A percentile compares a stretch with the other conserved stretches of the same genome.
Evolutionary conservation across 805 yeast genomes (phyloP).

Genomic region (Starmera pachycereana): DNA sequence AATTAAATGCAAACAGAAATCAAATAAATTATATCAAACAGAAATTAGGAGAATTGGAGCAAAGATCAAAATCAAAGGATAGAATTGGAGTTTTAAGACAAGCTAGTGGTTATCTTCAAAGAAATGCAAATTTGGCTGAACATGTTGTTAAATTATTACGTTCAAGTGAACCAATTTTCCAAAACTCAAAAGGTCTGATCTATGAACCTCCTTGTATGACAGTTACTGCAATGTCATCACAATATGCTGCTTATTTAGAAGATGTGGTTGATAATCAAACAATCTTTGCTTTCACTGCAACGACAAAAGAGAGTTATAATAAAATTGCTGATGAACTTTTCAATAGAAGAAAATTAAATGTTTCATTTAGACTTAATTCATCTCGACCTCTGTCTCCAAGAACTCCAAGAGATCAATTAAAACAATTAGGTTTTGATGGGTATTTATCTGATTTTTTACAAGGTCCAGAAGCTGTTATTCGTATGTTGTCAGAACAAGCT

Average conservation of each 20-base stretch:
- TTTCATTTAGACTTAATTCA: conserved; percentile 45
- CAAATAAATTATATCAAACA: conserved; percentile 22
- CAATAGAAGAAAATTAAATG: conserved; percentile 27
- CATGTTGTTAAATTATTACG: conserved; percentile 34
- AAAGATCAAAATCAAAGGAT: conserved; percentile 36
- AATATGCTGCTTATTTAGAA: conserved; percentile 47
- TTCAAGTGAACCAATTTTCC: conserved; percentile 14
- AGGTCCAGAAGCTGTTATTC: conserved; percentile 66
- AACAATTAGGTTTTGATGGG: conserved; percentile 65
- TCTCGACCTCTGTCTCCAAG: conserved; percentile 12
- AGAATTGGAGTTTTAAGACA: conserved; percentile 36
- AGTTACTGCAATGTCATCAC: conserved; percentile 39
- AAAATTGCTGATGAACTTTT: conserved; percentile 32
- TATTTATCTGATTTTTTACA: conserved; percentile 56
- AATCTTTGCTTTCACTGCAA: conserved; percentile 54
- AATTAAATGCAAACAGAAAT: conserved; percentile 3
- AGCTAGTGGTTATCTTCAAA: conserved; percentile 1
- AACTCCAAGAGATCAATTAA: conserved; percentile 26
- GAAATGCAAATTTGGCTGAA: conserved; percentile 16
- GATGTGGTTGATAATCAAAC: conserved; percentile 43
- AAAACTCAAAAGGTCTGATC: conserved; percentile 31
- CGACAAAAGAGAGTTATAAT: conserved; percentile 38
- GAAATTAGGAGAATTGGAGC: conserved; percentile 24
- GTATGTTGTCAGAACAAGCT: conserved; percentile 53
- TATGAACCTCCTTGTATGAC: conserved; percentile 70